Percentiles rank a stretch among this genome's conserved stretches.
These are phyloP conservation scores for Kazachstania kunashirensis DNA, from an alignment of 805 yeast species.

Conservation along the genomic window DNA sequence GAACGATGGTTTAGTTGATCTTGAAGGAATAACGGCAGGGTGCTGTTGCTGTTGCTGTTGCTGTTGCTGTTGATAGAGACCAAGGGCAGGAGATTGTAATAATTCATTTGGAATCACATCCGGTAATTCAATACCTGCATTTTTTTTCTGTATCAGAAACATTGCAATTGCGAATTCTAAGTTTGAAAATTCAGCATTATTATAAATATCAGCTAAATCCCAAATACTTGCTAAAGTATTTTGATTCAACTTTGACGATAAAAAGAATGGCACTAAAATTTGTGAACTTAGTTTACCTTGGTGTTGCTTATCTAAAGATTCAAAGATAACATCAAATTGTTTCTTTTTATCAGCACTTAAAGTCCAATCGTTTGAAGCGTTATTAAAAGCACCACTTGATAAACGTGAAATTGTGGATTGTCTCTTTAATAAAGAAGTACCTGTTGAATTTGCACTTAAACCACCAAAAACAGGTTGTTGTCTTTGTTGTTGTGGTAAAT, in stretches of 20 bases:
- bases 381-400: slow-evolving; percentile 28
- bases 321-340: slow-evolving; percentile 74
- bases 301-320: slow-evolving; percentile 58
- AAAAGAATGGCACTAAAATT: slow-evolving; percentile 79
- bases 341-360: slow-evolving; percentile 58
- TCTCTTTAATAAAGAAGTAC: slow-evolving; percentile 24
- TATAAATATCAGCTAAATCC: slow-evolving; percentile 89
- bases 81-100: slow-evolving; percentile 31
- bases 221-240: slow-evolving; percentile 80
- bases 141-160: slow-evolving; percentile 78
- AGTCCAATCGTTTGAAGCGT: slow-evolving; percentile 49
- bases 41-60: slow-evolving; percentile 10
- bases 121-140: slow-evolving; percentile 73
- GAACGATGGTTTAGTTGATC: slow-evolving; percentile 31
- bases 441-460: slow-evolving; percentile 23
- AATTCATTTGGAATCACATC: slow-evolving; percentile 63
- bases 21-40: slow-evolving; percentile 29
- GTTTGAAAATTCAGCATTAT: slow-evolving; percentile 70
- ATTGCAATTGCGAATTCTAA: slow-evolving; percentile 88
- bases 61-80: slow-evolving; percentile 14
- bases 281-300: slow-evolving; percentile 59
- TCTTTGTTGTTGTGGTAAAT: slow-evolving; percentile 9
- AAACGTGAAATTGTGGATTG: slow-evolving; percentile 29
- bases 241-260: slow-evolving; percentile 79
- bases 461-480: slow-evolving; percentile 12